phyloP scores from a whole-genome alignment of 1,139 yeast genomes.

The Scheffersomyces cryptocercus region DNA sequence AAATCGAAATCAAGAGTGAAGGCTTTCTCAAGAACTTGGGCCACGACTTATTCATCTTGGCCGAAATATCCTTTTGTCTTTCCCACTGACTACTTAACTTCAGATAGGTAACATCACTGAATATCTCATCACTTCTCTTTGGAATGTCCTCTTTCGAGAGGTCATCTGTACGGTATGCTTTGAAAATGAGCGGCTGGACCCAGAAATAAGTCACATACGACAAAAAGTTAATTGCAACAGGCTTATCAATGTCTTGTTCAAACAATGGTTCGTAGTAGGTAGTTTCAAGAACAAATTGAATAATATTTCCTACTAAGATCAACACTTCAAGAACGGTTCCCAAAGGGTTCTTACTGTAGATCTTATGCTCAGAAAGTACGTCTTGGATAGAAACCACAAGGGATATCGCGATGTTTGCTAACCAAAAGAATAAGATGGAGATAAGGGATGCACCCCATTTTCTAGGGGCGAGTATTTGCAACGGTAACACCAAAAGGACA shows the following conservation, averaged over 20 bases:
- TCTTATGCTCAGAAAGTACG: conserved; percentile 15
- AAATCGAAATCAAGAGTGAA: conserved; percentile 18
- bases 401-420: conserved; percentile 5
- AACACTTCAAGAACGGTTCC: conserved; percentile 11
- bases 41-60: conserved; percentile 1
- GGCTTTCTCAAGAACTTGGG: conserved; percentile 12
- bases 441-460: conserved; percentile 9
- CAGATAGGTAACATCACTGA: conserved; percentile 7
- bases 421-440: conserved; percentile 13
- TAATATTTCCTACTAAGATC: conserved; percentile 9
- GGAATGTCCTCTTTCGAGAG: conserved; percentile 25
- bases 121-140: conserved; percentile 5
- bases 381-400: conserved; percentile 15
- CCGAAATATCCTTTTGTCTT: conserved; percentile 4
- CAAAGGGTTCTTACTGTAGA: conserved; percentile 6
- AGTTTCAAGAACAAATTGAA: conserved; percentile 15
- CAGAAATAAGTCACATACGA: conserved; percentile 25
- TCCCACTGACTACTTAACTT: conserved; percentile 10
- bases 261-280: conserved; percentile 16
- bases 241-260: conserved; percentile 13
- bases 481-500: conserved; percentile 5
- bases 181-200: conserved; percentile 24
- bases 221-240: conserved; percentile 17
- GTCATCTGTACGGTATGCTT: conserved; percentile 21
- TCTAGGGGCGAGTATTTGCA: conserved; percentile 9